These are phyloP conservation scores for Spencermartinsiella ligniputridi DNA, from an alignment of 1,139 yeast genomes.

Conservation along the genomic window DNA sequence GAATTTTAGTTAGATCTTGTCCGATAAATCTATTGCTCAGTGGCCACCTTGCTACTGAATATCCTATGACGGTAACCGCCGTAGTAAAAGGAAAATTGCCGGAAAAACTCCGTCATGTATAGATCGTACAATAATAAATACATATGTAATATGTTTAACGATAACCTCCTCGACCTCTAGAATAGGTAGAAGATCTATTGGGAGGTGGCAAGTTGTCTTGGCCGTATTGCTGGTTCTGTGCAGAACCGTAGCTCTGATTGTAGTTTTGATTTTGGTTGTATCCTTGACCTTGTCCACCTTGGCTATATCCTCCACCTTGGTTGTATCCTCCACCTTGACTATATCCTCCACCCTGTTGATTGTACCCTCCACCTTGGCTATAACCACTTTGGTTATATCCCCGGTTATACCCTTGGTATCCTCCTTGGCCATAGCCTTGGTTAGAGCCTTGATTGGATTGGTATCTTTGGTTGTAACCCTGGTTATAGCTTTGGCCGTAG, in stretches of 20 bases:
- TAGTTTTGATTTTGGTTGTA: slow-evolving; percentile 1
- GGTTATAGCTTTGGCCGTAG: slow-evolving; percentile 8
- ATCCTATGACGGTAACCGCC: too few species aligned
- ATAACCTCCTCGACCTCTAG: slow-evolving; percentile 3
- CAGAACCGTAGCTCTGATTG: slow-evolving; percentile 8
- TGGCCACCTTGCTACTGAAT: too few species aligned
- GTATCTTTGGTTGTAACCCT: slow-evolving; percentile 9
- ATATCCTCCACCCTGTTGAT: slow-evolving; percentile 5
- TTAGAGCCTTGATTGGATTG: slow-evolving; percentile 9
- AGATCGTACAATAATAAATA: not conserved
- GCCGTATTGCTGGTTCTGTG: slow-evolving; percentile 3
- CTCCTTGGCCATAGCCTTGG: slow-evolving; percentile 12
- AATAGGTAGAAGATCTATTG: slow-evolving; percentile 6
- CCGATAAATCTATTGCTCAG: too few species aligned
- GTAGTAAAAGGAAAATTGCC: too few species aligned
- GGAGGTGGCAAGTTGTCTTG: slow-evolving; percentile 10
- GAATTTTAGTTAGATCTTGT: too few species aligned
- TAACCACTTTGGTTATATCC: slow-evolving; percentile 10
- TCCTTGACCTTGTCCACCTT: slow-evolving; percentile 9
- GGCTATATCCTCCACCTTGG: slow-evolving; percentile 11
- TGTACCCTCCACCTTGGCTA: slow-evolving; percentile 13
- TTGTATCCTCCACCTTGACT: slow-evolving; percentile 8
- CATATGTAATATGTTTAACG: not conserved
- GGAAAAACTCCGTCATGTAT: too few species aligned
- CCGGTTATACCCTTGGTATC: slow-evolving; percentile 9